Evolutionary conservation across 257 asterid species (phyloP).

Genomic region (Nicotiana obtusifolia): DNA sequence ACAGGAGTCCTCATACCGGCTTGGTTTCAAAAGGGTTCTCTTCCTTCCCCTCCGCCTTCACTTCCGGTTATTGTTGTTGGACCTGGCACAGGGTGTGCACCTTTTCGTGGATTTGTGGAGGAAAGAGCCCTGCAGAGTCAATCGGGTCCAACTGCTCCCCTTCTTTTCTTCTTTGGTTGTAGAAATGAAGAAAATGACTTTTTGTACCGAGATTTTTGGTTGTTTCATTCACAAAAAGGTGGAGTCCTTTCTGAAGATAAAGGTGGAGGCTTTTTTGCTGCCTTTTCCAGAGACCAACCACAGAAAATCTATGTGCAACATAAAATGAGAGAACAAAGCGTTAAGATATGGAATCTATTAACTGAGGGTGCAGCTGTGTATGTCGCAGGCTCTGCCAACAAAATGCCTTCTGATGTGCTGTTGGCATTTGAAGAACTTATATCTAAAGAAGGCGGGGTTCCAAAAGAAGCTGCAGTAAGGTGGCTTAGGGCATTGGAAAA

Average conservation of each 20-base stretch:
- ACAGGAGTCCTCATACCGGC: conserved; percentile 67
- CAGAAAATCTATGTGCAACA: conserved; percentile 86
- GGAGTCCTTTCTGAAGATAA: conserved; percentile 77
- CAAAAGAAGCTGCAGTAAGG: conserved; percentile 56
- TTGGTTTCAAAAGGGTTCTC: conserved; percentile 80
- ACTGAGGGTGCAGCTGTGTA: conserved; percentile 70
- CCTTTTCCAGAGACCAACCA: conserved; percentile 89
- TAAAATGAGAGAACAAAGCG: conserved; percentile 67
- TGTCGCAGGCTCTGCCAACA: conserved; percentile 85
- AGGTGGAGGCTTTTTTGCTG: conserved; percentile 83
- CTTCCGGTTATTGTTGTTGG: conserved; percentile 89
- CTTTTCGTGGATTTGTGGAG: conserved; percentile 82
- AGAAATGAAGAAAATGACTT: conserved; percentile 68
- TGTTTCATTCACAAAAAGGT: conserved; percentile 43
- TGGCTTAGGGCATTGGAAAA: conserved; percentile 71
- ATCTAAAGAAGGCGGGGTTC: conserved; percentile 49
- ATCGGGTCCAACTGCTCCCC: conserved; percentile 61
- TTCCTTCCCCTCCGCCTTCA: conserved; percentile 70
- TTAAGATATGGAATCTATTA: conserved; percentile 62
- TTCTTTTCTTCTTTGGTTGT: conserved; percentile 85
- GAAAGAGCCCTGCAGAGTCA: conserved; percentile 69
- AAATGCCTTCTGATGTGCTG: conserved; percentile 87
- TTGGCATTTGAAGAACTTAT: conserved; percentile 72
- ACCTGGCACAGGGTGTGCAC: conserved; percentile 99
- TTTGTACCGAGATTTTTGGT: conserved; percentile 78